These are phyloP conservation scores for Chrysophaeum taylorii DNA, from an alignment of 352 stramenopile genomes.

Conservation along the genomic window DNA sequence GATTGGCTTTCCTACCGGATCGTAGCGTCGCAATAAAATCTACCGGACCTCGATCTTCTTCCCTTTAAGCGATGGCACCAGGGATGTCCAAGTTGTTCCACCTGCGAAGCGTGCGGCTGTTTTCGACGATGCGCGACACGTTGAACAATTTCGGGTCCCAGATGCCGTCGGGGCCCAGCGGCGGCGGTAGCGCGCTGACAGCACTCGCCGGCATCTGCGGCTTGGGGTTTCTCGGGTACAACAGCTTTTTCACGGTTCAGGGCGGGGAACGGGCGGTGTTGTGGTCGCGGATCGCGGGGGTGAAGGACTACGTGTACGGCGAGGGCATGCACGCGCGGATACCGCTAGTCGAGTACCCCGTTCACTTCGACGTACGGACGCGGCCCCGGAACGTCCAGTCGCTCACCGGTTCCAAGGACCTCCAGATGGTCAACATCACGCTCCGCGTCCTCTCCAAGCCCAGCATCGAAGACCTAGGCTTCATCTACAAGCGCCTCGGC, in stretches of 20 bases:
- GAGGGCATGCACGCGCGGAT: slow-evolving; percentile 93
- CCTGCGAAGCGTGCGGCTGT: too few relatives aligned
- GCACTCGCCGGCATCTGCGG: slow-evolving; percentile 7
- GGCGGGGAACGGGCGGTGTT: slow-evolving; percentile 40
- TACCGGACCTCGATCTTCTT: too few relatives aligned
- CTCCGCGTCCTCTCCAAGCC: slow-evolving; percentile 96
- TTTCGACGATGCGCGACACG: slow-evolving; percentile 7
- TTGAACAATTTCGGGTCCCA: not conserved
- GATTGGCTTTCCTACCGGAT: too few relatives aligned
- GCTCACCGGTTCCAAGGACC: slow-evolving; percentile 75
- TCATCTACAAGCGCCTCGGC: slow-evolving; percentile 90
- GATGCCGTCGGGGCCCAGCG: not conserved
- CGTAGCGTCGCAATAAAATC: too few relatives aligned
- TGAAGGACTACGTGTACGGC: slow-evolving; percentile 49
- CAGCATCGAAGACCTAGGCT: slow-evolving; percentile 76
- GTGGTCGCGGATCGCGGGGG: slow-evolving; percentile 49
- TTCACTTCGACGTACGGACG: slow-evolving; percentile 85
- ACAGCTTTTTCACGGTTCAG: slow-evolving; percentile 53
- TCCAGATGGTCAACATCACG: slow-evolving; percentile 99
- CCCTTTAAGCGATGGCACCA: too few relatives aligned
- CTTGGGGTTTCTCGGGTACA: slow-evolving; percentile 47
- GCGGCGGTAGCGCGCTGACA: not conserved
- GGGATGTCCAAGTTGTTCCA: too few relatives aligned
- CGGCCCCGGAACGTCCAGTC: slow-evolving; percentile 40
- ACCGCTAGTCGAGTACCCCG: slow-evolving; percentile 91